Evolutionary conservation across 2,329 filamentous ascomycete genomes (phyloP).

Genomic region (Monosporascus sp.): DNA sequence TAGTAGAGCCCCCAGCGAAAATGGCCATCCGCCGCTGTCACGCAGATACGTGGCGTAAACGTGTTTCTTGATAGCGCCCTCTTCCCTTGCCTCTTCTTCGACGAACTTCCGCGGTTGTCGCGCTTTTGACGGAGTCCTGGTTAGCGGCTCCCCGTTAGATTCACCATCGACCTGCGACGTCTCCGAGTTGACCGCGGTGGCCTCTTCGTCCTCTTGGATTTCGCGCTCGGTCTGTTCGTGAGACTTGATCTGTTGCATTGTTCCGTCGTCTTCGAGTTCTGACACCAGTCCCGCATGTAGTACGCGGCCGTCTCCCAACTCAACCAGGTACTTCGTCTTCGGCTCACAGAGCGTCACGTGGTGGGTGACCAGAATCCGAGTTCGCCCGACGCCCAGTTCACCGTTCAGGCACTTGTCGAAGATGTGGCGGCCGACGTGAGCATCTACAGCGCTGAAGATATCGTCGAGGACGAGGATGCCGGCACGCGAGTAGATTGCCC

Average conservation of each 20-base stretch:
- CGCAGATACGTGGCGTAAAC: slow-evolving; percentile 66
- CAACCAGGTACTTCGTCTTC: slow-evolving; percentile 68
- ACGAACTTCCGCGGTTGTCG: slow-evolving; percentile 61
- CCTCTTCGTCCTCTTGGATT: slow-evolving; percentile 43
- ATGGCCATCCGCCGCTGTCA: slow-evolving; percentile 58
- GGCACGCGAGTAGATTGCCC: slow-evolving; percentile 74
- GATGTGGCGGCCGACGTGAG: slow-evolving; percentile 74
- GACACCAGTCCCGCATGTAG: slow-evolving; percentile 60
- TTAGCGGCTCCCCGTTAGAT: slow-evolving; percentile 35
- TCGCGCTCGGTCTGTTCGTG: slow-evolving; percentile 46
- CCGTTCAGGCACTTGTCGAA: slow-evolving; percentile 73
- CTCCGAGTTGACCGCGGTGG: slow-evolving; percentile 52
- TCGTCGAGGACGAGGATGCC: slow-evolving; percentile 76
- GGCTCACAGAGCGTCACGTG: slow-evolving; percentile 69
- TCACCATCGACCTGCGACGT: slow-evolving; percentile 38
- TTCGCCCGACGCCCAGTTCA: slow-evolving; percentile 63
- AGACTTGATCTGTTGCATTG: slow-evolving; percentile 51
- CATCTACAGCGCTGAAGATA: slow-evolving; percentile 78
- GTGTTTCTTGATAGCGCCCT: slow-evolving; percentile 60
- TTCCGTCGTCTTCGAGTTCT: slow-evolving; percentile 57
- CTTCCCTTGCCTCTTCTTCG: slow-evolving; percentile 69
- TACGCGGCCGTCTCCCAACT: slow-evolving; percentile 64
- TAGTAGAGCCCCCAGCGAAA: slow-evolving; percentile 52
- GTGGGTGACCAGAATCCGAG: slow-evolving; percentile 75
- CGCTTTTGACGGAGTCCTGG: slow-evolving; percentile 46